Conservation (phyloP, 345 rosid species). For the Citrus cavaleriei region DNA sequence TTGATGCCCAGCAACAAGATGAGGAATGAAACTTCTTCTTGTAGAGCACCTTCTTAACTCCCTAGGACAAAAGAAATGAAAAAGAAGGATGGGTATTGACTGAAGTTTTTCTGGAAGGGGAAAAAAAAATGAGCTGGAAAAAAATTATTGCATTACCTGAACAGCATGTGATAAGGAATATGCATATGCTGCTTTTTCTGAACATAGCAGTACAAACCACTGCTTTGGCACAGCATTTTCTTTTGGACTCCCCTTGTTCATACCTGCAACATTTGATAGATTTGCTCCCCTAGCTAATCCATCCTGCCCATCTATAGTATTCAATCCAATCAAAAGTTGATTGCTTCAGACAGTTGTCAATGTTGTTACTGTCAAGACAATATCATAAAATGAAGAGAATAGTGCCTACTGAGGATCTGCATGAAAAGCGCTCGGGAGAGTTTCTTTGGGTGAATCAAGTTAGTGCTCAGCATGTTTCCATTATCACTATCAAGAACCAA, state of each 20-base stretch:
- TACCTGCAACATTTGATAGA: slow-evolving; percentile 23
- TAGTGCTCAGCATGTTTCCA: slow-evolving; percentile 61
- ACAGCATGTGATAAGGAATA: slow-evolving; percentile 63
- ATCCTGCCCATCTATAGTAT: slow-evolving; percentile 50
- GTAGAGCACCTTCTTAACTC: slow-evolving; percentile 70
- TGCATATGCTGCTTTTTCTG: slow-evolving; percentile 80
- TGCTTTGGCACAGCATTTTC: slow-evolving; percentile 51
- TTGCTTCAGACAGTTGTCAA: neutral
- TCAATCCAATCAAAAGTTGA: slow-evolving; percentile 4
- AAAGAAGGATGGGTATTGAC: neutral
- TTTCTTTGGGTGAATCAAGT: slow-evolving; percentile 69
- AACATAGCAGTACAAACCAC: slow-evolving; percentile 57
- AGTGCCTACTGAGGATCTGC: slow-evolving; percentile 65
- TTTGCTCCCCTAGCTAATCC: slow-evolving; percentile 28
- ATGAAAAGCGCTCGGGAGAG: slow-evolving; percentile 74
- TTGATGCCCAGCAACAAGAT: slow-evolving; percentile 80
- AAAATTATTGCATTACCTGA: slow-evolving; percentile 47
- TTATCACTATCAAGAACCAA: slow-evolving; percentile 64
- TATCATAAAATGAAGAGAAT: neutral
- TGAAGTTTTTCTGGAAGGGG: too few species aligned
- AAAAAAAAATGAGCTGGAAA: neutral
- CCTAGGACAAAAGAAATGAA: slow-evolving; percentile 32
- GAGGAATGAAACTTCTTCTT: slow-evolving; percentile 81
- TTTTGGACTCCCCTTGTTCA: slow-evolving; percentile 28
- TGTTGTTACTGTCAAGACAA: neutral